Evolutionary conservation across 371 early-diverging fungal species (phyloP).

Genomic region (Vairimorpha apis): DNA sequence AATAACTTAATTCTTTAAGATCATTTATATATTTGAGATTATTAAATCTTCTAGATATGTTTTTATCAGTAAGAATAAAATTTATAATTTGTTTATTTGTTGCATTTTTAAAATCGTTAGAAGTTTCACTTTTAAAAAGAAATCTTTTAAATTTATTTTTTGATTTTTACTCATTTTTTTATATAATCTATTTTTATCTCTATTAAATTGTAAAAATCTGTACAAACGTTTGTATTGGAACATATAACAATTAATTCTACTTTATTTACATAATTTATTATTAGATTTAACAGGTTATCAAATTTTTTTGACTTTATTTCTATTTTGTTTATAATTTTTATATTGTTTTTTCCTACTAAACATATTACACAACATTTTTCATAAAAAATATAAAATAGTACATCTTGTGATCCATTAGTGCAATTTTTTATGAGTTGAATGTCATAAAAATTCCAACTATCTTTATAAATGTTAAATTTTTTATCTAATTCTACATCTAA

Average conservation of each 20-base stretch:
- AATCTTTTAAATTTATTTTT: background rate
- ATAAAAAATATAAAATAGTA: conserved; percentile 56
- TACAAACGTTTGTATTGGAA: conserved; percentile 20
- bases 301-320: conserved; percentile 54
- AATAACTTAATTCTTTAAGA: conserved; percentile 47
- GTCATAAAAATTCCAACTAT: conserved; percentile 32
- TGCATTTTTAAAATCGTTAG: conserved; percentile 37
- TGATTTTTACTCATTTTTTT: background rate
- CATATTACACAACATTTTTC: conserved; percentile 53
- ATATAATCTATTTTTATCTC: background rate
- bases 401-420: conserved; percentile 43
- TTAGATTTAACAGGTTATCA: conserved; percentile 27
- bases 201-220: conserved; percentile 25
- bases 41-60: conserved; percentile 32
- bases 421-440: conserved; percentile 44
- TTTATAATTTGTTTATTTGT: conserved; percentile 49
- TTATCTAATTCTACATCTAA: conserved; percentile 54
- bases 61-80: conserved; percentile 39
- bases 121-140: conserved; percentile 47
- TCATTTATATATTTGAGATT: conserved; percentile 55
- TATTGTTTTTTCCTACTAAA: conserved; percentile 29
- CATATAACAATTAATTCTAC: conserved; percentile 45
- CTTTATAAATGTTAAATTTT: conserved; percentile 54
- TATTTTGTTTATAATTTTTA: conserved; percentile 43
- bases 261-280: conserved; percentile 22